Percentiles rank a stretch among this genome's conserved stretches.
Conservation (phyloP, 371 early-diverging fungal species). For the Haplosporangium sp. region DNA sequence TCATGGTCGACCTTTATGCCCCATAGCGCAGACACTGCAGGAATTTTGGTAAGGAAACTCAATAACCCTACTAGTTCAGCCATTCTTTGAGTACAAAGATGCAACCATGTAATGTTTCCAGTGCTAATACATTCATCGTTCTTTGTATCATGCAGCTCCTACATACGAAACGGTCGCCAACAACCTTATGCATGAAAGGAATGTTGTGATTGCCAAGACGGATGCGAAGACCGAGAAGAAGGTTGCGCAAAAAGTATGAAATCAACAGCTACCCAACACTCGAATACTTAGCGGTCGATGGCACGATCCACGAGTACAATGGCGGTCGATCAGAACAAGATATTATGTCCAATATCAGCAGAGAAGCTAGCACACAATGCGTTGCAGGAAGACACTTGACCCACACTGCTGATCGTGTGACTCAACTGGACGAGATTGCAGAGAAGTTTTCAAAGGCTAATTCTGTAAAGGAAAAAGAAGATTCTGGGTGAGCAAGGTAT, state of each 20-base stretch:
- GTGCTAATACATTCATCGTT: not conserved
- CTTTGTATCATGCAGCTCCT: constrained; percentile 56
- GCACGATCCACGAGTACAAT: constrained; percentile 74
- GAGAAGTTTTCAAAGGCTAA: constrained; percentile 67
- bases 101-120: not conserved
- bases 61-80: not conserved
- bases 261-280: constrained; percentile 87
- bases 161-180: constrained; percentile 67
- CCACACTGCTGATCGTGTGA: constrained; percentile 73
- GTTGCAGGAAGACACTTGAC: constrained; percentile 68
- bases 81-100: too few species aligned
- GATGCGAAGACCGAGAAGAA: constrained; percentile 79
- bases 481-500: constrained; percentile 1
- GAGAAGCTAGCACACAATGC: constrained; percentile 83
- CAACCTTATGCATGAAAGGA: constrained; percentile 57
- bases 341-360: constrained; percentile 86
- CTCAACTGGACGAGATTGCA: constrained; percentile 70
- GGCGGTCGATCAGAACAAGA: constrained; percentile 80
- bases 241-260: constrained; percentile 64
- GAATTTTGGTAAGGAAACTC: constrained; percentile 60
- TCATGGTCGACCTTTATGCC: constrained; percentile 83
- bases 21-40: constrained; percentile 92
- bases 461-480: constrained; percentile 44
- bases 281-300: constrained; percentile 81
- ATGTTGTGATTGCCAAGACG: constrained; percentile 83